Evolutionary conservation across 1,139 yeast species (phyloP), one percentile per base, ranked within the genome.

Genomic region (Suhomyces bokatorum): DNA sequence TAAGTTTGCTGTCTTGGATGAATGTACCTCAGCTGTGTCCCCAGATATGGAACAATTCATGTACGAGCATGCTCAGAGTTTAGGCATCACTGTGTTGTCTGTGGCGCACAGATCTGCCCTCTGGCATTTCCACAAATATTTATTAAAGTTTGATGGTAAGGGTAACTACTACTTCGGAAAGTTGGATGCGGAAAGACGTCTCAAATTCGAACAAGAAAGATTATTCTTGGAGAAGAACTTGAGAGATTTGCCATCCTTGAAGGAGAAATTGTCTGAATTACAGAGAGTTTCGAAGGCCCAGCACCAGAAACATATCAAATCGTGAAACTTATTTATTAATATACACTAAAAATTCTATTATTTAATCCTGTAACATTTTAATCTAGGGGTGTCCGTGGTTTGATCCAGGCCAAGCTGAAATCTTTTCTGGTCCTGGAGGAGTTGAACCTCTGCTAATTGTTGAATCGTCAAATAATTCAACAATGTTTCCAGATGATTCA

Each of bases 21-120:
- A 91, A 67, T 91, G 97, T 66, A 91, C 98, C 0, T 88, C 97
- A 6, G 93, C 96, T 1, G 96, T 90, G 1, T 84, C 96, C 0
- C 87, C 95, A 16, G 89, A 86, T 51, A 85, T 90, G 82, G 98
- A 91, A 63, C 89, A 86, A 49, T 83, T 84, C 55, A 89, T 93
- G 89, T 91, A 91, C 61, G 68, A 81, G 42, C 88, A 87, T 60
- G 97, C 97, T 0, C 88, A 86, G 59, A 72, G 76, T 26, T 73
- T 88, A 52, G 90, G 90, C 0, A 89, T 90, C 46, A 87, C 97
- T 0, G 77, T 91, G 31, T 70, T 91, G 40, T 88, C 97, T 0
- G 98, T 91, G 13, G 93, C 97, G 40, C 97, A 91, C 65, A 76
- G 97, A 54, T 85, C 96, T 4, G 88, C 95, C 11, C 70, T 91